phyloP scores from a whole-genome alignment of 768 basidiomycete genomes.

The Pleurotus djamor region DNA sequence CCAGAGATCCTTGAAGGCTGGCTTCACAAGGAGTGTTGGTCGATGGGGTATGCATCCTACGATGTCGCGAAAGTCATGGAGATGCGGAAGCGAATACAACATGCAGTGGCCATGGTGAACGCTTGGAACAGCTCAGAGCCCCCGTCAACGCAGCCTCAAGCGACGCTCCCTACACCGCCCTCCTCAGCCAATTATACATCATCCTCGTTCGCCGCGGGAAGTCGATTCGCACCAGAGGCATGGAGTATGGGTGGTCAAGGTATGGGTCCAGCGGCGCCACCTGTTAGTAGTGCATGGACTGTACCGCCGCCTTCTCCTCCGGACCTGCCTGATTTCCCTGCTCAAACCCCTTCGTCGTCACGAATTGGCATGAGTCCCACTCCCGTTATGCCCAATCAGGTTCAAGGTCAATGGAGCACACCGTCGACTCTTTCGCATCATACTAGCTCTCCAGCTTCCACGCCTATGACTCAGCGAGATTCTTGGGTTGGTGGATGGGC shows the following conservation, averaged over 20 bases:
- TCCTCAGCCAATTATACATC: background rate
- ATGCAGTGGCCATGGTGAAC: constrained; percentile 40
- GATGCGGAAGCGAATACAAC: constrained; percentile 48
- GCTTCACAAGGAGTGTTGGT: constrained; percentile 55
- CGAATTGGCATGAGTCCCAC: background rate
- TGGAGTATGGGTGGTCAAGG: constrained; percentile 7
- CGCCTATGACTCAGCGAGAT: background rate
- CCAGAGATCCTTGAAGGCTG: constrained; percentile 51
- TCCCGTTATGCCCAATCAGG: background rate
- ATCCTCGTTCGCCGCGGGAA: background rate
- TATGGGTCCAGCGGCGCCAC: background rate
- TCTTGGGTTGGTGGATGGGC: constrained; percentile 5
- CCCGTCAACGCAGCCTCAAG: background rate
- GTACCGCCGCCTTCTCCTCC: background rate
- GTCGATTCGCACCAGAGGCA: constrained; percentile 1
- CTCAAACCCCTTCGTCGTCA: background rate
- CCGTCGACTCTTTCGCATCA: background rate
- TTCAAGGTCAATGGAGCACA: background rate
- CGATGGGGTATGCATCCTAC: constrained; percentile 60
- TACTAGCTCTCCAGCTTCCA: background rate
- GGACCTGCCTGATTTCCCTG: background rate
- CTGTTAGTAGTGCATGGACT: background rate
- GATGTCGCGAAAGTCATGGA: constrained; percentile 38
- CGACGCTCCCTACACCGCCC: background rate
- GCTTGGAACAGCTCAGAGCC: constrained; percentile 12